Evolutionary conservation across 1,284 basidiomycete genomes (phyloP).

Genomic region (Cutaneotrichosporon cavernicola): DNA sequence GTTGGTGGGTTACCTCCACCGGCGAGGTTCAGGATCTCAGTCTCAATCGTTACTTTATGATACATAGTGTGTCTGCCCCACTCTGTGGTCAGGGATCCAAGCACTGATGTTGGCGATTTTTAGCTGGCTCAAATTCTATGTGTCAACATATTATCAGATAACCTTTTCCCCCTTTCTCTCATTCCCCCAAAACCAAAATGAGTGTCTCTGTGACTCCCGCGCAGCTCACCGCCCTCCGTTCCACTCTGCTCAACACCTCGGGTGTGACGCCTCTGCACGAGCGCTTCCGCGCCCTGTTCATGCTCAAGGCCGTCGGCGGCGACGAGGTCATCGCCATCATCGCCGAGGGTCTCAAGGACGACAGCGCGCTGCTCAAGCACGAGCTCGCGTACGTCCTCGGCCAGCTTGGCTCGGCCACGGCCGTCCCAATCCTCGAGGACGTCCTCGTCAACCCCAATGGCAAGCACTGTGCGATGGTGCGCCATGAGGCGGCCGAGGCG

Average conservation of each 20-base stretch:
- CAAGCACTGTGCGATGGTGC: conserved; percentile 74
- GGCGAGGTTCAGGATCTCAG: too few species aligned
- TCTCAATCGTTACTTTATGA: too few species aligned
- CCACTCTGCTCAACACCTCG: conserved; percentile 70
- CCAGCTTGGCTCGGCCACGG: conserved; percentile 74
- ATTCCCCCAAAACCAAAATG: conserved; percentile 29
- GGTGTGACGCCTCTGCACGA: conserved; percentile 77
- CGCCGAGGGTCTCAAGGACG: conserved; percentile 78
- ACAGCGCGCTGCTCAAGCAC: conserved; percentile 90
- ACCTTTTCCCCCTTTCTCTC: background rate
- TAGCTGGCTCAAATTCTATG: background rate
- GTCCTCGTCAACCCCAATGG: conserved; percentile 67
- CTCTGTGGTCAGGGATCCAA: too few species aligned
- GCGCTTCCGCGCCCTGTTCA: conserved; percentile 89
- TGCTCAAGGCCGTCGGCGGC: conserved; percentile 78
- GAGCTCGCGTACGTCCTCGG: conserved; percentile 97
- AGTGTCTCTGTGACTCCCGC: conserved; percentile 43
- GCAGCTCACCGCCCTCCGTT: conserved; percentile 42
- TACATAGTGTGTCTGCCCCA: background rate
- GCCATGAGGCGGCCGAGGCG: conserved; percentile 98
- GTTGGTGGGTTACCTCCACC: background rate
- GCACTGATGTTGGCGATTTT: too few species aligned
- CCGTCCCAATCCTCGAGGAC: conserved; percentile 73
- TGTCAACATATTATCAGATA: conserved; percentile 11
- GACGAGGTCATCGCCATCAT: conserved; percentile 78